Conservation (phyloP, 352 stramenopile genomes). For the Pythium rhizo-oryzae region DNA sequence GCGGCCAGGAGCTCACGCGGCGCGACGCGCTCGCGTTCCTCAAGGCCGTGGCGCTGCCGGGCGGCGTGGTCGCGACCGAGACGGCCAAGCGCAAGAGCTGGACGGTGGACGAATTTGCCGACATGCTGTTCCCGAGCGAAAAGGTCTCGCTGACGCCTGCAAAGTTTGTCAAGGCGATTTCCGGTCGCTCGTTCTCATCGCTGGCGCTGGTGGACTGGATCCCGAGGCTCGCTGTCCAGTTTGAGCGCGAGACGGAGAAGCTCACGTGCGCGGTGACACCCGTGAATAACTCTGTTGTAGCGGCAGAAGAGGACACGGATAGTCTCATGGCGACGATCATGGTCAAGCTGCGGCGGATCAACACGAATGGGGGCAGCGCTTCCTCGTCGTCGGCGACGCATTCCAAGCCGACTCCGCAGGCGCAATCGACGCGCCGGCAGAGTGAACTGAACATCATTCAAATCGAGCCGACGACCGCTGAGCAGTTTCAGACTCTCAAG, state of each 20-base stretch:
- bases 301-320: background rate
- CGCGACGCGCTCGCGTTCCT: conserved; percentile 37
- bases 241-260: conserved; percentile 20
- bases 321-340: conserved; percentile 17
- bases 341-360: conserved; percentile 18
- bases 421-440: background rate
- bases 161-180: conserved; percentile 35
- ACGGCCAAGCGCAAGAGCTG: conserved; percentile 5
- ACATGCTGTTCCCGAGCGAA: conserved; percentile 28
- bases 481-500: conserved; percentile 27
- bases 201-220: conserved; percentile 45
- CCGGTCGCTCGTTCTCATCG: conserved; percentile 13
- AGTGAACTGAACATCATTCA: conserved; percentile 15
- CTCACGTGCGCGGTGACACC: conserved; percentile 9
- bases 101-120: conserved; percentile 23
- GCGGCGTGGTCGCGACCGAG: conserved; percentile 33
- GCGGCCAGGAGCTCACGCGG: conserved; percentile 24
- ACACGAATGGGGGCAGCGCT: background rate
- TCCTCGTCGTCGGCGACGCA: background rate
- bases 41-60: conserved; percentile 2
- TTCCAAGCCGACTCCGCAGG: background rate
- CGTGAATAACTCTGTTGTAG: background rate
- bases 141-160: conserved; percentile 19
- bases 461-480: conserved; percentile 10
- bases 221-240: conserved; percentile 32